These are phyloP conservation scores for Entomophthora muscae DNA, from an alignment of 371 early-diverging fungal species.

Conservation along the genomic window DNA sequence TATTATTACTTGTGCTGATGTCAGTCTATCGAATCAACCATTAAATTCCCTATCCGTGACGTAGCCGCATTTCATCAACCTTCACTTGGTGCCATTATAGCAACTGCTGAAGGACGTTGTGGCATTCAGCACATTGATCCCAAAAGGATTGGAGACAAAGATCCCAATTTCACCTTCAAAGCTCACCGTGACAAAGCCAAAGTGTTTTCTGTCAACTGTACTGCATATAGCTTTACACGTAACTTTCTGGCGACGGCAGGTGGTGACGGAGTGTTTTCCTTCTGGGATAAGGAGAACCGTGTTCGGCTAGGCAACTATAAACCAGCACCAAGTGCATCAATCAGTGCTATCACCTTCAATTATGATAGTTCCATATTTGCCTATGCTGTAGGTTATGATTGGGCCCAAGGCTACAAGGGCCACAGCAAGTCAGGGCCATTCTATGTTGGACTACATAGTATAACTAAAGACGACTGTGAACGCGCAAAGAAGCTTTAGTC, in stretches of 20 bases:
- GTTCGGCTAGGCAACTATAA: constrained; percentile 35
- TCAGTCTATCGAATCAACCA: constrained; percentile 5
- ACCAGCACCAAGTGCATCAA: constrained; percentile 18
- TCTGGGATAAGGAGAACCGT: constrained; percentile 68
- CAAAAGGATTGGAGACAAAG: background rate
- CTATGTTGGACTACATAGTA: background rate
- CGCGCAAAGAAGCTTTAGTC: background rate
- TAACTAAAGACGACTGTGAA: background rate
- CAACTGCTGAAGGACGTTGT: constrained; percentile 85
- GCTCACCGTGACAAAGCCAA: constrained; percentile 72
- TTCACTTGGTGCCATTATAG: constrained; percentile 76
- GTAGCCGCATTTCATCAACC: constrained; percentile 36
- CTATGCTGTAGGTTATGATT: constrained; percentile 91
- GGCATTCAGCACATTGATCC: constrained; percentile 74
- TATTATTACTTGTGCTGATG: background rate
- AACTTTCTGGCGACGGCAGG: constrained; percentile 89
- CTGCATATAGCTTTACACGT: constrained; percentile 65
- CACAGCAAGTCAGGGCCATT: constrained; percentile 1
- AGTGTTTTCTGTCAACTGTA: constrained; percentile 62
- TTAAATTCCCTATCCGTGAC: constrained; percentile 42
- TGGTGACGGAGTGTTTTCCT: constrained; percentile 75
- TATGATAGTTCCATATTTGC: constrained; percentile 79
- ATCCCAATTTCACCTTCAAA: constrained; percentile 70
- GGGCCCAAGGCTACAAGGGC: constrained; percentile 32
- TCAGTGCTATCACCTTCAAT: constrained; percentile 69